These are phyloP conservation scores for Lentinula sp. DNA, from an alignment of 768 basidiomycete species.

Conservation along the genomic window DNA sequence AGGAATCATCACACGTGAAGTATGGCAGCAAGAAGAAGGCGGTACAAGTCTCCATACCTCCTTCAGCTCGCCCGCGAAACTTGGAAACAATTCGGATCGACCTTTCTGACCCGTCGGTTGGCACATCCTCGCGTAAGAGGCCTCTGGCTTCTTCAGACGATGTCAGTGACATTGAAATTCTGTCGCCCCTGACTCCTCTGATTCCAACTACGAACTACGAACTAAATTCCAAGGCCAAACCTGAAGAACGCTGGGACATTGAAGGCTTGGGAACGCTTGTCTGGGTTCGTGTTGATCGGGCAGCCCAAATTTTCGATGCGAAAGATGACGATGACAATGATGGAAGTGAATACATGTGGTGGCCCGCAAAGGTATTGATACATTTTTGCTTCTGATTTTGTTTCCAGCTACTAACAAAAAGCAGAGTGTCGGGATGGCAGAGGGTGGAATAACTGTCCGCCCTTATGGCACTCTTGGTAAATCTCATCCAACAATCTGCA, in stretches of 20 bases:
- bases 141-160: background rate
- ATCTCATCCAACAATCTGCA: conserved; percentile 21
- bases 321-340: conserved; percentile 14
- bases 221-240: background rate
- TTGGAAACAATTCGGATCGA: background rate
- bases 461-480: conserved; percentile 14
- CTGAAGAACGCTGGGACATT: conserved; percentile 12
- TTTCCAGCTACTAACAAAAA: conserved; percentile 1
- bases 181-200: background rate
- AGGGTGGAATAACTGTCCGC: conserved; percentile 18
- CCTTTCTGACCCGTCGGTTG: background rate
- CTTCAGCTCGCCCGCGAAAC: background rate
- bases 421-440: conserved; percentile 12
- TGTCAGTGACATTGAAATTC: background rate
- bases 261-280: conserved; percentile 32
- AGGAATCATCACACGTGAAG: conserved; percentile 1
- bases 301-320: conserved; percentile 26
- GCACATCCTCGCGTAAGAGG: background rate
- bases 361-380: conserved; percentile 59
- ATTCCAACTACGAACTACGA: background rate
- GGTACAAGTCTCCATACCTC: too few species aligned
- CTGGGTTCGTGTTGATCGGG: conserved; percentile 47
- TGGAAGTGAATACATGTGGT: conserved; percentile 44
- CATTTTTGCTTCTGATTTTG: background rate
- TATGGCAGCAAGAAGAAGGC: conserved; percentile 1